Conservation (phyloP, 2,329 filamentous ascomycete genomes). For the Tolypocladium tropicale region DNA sequence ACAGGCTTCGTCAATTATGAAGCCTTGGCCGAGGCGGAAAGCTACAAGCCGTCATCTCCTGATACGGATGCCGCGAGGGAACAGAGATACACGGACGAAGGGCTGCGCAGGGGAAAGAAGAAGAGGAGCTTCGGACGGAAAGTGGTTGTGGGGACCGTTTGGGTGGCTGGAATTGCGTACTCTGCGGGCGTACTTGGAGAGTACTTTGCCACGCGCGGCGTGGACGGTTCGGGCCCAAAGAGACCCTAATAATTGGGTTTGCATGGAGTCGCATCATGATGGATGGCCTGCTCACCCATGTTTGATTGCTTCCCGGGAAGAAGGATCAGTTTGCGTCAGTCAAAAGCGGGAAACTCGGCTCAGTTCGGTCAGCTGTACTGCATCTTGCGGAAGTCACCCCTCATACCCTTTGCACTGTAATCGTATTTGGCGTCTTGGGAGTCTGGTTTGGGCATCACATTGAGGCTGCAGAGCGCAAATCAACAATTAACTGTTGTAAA, state of each 20-base stretch:
- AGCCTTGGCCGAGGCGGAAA: constrained; percentile 15
- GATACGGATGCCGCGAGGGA: constrained; percentile 24
- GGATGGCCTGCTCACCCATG: background rate
- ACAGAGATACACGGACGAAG: constrained; percentile 11
- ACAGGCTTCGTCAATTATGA: constrained; percentile 58
- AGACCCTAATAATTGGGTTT: constrained; percentile 15
- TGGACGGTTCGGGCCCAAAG: constrained; percentile 27
- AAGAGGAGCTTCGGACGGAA: constrained; percentile 34
- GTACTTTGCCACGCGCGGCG: constrained; percentile 39
- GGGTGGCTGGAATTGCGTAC: constrained; percentile 46
- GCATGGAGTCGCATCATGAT: background rate
- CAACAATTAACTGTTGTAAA: too few species aligned
- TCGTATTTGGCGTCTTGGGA: background rate
- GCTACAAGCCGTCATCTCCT: constrained; percentile 21
- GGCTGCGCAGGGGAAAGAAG: constrained; percentile 28
- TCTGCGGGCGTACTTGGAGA: constrained; percentile 48
- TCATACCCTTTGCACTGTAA: background rate
- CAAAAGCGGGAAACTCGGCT: background rate
- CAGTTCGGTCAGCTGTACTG: background rate
- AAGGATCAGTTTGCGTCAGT: background rate
- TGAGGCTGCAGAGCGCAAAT: background rate
- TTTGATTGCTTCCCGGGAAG: background rate
- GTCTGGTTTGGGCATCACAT: background rate
- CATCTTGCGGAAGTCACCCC: background rate
- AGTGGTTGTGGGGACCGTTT: constrained; percentile 41